Evolutionary conservation across 768 basidiomycete species (phyloP), one percentile per base, ranked within the genome.

Genomic region (Fomitopsis serialis): DNA sequence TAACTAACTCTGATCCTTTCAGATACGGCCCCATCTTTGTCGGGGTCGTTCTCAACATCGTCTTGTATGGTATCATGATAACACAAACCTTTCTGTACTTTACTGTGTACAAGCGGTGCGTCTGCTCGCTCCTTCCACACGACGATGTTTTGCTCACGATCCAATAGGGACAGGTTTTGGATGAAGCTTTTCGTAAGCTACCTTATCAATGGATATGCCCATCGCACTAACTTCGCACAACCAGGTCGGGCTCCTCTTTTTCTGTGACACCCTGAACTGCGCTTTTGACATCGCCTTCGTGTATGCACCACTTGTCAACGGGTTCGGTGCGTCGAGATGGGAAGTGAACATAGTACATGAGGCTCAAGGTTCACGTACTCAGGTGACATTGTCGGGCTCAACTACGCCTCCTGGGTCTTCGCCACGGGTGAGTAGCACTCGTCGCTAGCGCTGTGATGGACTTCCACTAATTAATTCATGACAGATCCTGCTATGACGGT

Each of bases 1-100:
- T 11, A 11, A 5, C 11, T 11, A 32, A 5, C 29, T 32, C 29
- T 32, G 29, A 19, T 47, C 50, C 47, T 10, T 45, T 17, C 45
- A 80, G 79, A 4, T 75, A 77, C 60, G 76, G 77, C 24, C 76
- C 76, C 12, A 75, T 78, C 64, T 68, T 78, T 57, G 72, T 79
- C 42, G 78, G 76, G n/a, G 69, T 73, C 51, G 60, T 71, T 13
- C 60, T 79, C 63, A 79, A 78, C 54, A 61, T 78, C 21, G 50
- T 77, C 13, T 68, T 79, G 10, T 77, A 75, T 54, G 78, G 77
- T 1, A 74, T 79, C 42, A 78, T 78, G 73, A 71, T 76, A 45
- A 72, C 71, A 0, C 74, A 82, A 63, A 64, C 72, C 10, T 75
- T 76, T 53, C 36, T 81, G 5, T 81, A 81, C 62, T 75, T 69